Conservation (phyloP, 1,284 basidiomycete species). For the Sanghuangporus baumii region DNA sequence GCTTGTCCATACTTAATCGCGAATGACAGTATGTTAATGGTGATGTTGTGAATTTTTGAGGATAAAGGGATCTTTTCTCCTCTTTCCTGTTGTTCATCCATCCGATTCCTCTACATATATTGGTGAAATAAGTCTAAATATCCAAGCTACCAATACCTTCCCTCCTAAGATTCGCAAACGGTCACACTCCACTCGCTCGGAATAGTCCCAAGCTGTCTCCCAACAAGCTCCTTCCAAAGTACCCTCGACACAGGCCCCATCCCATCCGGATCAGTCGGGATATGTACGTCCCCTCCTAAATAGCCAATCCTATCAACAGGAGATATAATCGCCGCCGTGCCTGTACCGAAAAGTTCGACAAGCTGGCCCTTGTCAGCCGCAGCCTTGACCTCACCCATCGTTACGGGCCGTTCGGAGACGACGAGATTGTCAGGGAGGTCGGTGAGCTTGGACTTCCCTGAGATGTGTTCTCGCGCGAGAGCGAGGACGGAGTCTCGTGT, state of each 20-base stretch:
- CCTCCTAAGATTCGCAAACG: slow-evolving; percentile 31
- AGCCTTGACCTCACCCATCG: slow-evolving; percentile 83
- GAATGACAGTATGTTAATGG: not conserved
- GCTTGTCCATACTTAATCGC: not conserved
- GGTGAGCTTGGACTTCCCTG: slow-evolving; percentile 50
- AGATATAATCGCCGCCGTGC: slow-evolving; percentile 86
- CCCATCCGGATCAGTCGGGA: slow-evolving; percentile 85
- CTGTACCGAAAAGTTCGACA: slow-evolving; percentile 89
- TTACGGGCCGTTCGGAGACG: slow-evolving; percentile 81
- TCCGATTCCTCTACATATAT: not conserved
- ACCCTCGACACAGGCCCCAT: slow-evolving; percentile 83
- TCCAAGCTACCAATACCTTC: not conserved
- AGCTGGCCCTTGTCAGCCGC: slow-evolving; percentile 69
- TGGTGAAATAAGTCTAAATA: not conserved
- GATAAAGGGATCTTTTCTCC: not conserved
- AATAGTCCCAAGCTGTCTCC: slow-evolving; percentile 85
- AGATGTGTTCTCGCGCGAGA: slow-evolving; percentile 74
- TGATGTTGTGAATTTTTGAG: not conserved
- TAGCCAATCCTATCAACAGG: slow-evolving; percentile 87
- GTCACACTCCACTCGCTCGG: slow-evolving; percentile 78
- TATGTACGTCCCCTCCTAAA: slow-evolving; percentile 73
- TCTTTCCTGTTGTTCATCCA: not conserved
- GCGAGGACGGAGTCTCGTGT: slow-evolving; percentile 89
- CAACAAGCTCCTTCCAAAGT: slow-evolving; percentile 82
- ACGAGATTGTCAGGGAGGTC: slow-evolving; percentile 63